Base-by-base conservation (phyloP, 2,329 filamentous ascomycete species). In the Epichloe aotearoae region DNA sequence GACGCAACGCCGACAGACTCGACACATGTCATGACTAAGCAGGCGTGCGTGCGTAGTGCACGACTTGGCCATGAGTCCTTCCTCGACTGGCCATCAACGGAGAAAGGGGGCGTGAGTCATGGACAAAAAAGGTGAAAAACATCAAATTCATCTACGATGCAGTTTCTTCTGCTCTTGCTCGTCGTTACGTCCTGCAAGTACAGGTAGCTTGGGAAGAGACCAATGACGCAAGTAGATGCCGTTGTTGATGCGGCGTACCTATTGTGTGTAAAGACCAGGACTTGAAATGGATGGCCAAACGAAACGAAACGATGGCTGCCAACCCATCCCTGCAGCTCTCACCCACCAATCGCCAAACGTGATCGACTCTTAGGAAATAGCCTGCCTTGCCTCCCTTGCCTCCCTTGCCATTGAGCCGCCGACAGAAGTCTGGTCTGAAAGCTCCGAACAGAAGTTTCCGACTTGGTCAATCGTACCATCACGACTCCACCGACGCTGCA, bases 11-110 rank as follows among this genome's bases (percentile, higher is more conserved):
- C 17, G 44, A n/a, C 26, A 8, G 33, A 34, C 4, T 12, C 41
- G 39, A 14, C 5, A 23, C 26, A 30, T 30, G 26, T 30, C 26
- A 46, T 50, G 41, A 50, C 48, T 50, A 50, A 50, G 48, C 48
- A 50, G 30, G 19, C 30, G n/a, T 20, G 26, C 26, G 8, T 30
- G 26, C 26, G 10, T 4, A 0, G 10, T 11, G 12, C 12, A 38
- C 15, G 15, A 14, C 10, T 46, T 11, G 44, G 30, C 37, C 15
- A 3, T n/a, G 17, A 20, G 39, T 11, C 39, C 26, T 8, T 26
- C 23, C 23, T 26, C 8, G 26, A 5, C 39, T 19, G 17, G 11
- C 19, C 39, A 41, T 41, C 19, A 41, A 20, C 39, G 20, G 17
- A 11, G 19, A 11, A 17, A 23, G 5, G 19, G 8, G 2, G 17